Evolutionary conservation across 1,284 basidiomycete species (phyloP), one percentile per base, ranked within the genome.

Genomic region (Mycosarcoma maydis): DNA sequence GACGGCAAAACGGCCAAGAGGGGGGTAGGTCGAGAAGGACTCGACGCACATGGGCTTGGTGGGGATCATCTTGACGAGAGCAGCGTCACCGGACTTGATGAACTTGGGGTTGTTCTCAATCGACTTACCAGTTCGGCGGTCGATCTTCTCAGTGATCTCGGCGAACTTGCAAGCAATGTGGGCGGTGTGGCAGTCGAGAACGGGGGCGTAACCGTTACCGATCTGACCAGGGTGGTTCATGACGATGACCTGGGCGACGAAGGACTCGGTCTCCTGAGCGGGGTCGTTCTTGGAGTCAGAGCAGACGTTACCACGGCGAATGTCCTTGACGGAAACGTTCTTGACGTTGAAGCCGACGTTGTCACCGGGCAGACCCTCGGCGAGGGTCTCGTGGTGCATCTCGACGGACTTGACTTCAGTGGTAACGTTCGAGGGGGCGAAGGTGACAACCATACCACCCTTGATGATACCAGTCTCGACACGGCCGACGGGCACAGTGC

Each of bases 221-320:
- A 99, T 98, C 86, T 99, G 96, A 87, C 96, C 96, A 69, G 96
- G 96, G 90, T 99, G 96, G 89, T 98, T 98, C 85, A 99, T 91
- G 84, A 99, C 92, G 84, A 98, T 98, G 87, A 99, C 96, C 88
- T 99, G 95, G 76, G 95, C 95, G 85, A 91, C 95, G 92, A 99
- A 98, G 65, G 94, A 97, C 73, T 92, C 93, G 78, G 96, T 93
- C 87, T 98, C 95, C 89, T 93, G 94, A 76, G 96, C 92, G 82
- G 95, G 96, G 87, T 98, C 94, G 87, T 96, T 96, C 92, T 98
- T 98, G 80, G 94, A 94, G 90, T 98, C 96, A 74, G 92, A 95
- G 82, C 91, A 92, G 81, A 98, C 95, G 86, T 98, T 97, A 75
- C 95, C 95, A 88, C 95, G 94, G 83, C 95, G 94, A 83, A 99